These are phyloP conservation scores for Pythium sukuiense DNA, from an alignment of 352 stramenopile genomes.

Conservation along the genomic window DNA sequence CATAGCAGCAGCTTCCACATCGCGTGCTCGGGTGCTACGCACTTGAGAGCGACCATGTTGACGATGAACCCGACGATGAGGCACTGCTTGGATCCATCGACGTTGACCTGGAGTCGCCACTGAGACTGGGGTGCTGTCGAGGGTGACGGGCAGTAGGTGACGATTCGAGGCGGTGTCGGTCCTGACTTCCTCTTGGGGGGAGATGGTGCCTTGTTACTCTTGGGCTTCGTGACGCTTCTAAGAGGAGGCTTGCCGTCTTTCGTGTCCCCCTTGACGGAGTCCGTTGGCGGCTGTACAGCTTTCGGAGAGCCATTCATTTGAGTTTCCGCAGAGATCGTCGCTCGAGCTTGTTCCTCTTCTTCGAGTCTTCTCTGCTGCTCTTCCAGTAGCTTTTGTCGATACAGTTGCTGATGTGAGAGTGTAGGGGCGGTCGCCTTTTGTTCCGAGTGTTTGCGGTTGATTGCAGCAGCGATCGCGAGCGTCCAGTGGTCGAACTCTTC, in stretches of 20 bases:
- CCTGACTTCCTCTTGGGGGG: constrained; percentile 4
- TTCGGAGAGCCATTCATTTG: neutral
- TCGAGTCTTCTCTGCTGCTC: constrained; percentile 36
- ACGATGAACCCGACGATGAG: constrained; percentile 76
- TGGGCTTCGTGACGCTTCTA: neutral
- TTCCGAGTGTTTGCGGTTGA: constrained; percentile 69
- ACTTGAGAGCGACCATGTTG: constrained; percentile 74
- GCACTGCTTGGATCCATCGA: constrained; percentile 71
- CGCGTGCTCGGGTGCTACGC: constrained; percentile 63
- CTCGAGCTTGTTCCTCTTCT: constrained; percentile 13
- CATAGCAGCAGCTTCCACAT: constrained; percentile 64
- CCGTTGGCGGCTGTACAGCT: neutral
- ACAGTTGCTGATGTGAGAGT: constrained; percentile 75
- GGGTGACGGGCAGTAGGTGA: constrained; percentile 18
- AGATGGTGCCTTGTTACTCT: constrained; percentile 15
- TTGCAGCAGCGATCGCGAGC: constrained; percentile 64
- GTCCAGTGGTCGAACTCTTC: constrained; percentile 82
- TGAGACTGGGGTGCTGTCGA: constrained; percentile 11
- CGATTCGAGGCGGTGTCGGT: constrained; percentile 19
- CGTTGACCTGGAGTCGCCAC: constrained; percentile 54
- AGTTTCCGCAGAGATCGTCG: neutral
- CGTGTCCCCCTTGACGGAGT: neutral
- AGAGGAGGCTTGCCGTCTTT: neutral
- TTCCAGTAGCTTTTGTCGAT: constrained; percentile 66
- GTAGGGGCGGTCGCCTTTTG: constrained; percentile 34